These are phyloP conservation scores for Trichoderma citrinoviride DNA, from an alignment of 2,329 filamentous ascomycete species.

Conservation along the genomic window DNA sequence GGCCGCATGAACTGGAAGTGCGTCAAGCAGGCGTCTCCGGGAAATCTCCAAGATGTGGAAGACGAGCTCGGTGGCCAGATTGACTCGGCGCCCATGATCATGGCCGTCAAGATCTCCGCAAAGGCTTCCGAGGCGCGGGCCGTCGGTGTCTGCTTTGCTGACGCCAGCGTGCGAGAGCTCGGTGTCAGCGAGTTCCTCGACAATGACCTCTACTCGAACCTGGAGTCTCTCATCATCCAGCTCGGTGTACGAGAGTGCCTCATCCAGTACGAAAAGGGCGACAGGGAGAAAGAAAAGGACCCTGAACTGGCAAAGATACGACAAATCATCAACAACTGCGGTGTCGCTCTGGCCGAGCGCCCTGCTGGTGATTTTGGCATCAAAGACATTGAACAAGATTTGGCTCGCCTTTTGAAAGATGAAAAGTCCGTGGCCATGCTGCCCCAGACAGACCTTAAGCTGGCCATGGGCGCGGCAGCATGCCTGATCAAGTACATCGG, in stretches of 20 bases:
- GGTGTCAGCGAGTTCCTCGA: conserved; percentile 98
- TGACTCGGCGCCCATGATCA: conserved; percentile 87
- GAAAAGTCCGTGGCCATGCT: conserved; percentile 74
- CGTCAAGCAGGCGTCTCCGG: conserved; percentile 86
- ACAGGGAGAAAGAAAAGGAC: conserved; percentile 86
- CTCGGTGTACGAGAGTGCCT: conserved; percentile 93
- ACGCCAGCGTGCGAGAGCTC: conserved; percentile 91
- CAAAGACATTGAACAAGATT: conserved; percentile 93
- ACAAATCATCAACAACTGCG: conserved; percentile 88
- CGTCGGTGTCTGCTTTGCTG: conserved; percentile 95
- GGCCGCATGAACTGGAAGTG: conserved; percentile 90
- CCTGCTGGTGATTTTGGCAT: conserved; percentile 74
- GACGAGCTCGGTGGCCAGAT: conserved; percentile 86
- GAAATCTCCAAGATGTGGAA: conserved; percentile 94
- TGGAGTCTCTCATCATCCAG: conserved; percentile 94
- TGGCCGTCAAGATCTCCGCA: conserved; percentile 90
- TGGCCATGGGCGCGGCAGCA: conserved; percentile 93
- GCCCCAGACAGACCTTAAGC: conserved; percentile 86
- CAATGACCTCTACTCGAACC: conserved; percentile 97
- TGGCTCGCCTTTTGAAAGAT: conserved; percentile 82
- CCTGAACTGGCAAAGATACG: conserved; percentile 82
- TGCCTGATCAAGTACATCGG: conserved; percentile 93
- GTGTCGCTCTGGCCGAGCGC: conserved; percentile 83
- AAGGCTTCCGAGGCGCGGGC: conserved; percentile 80
- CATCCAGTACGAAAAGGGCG: conserved; percentile 71